A percentile compares a stretch with the other conserved stretches of the same genome.
phyloP scores from a whole-genome alignment of 768 basidiomycete species.

The Pleurotus platypus region DNA sequence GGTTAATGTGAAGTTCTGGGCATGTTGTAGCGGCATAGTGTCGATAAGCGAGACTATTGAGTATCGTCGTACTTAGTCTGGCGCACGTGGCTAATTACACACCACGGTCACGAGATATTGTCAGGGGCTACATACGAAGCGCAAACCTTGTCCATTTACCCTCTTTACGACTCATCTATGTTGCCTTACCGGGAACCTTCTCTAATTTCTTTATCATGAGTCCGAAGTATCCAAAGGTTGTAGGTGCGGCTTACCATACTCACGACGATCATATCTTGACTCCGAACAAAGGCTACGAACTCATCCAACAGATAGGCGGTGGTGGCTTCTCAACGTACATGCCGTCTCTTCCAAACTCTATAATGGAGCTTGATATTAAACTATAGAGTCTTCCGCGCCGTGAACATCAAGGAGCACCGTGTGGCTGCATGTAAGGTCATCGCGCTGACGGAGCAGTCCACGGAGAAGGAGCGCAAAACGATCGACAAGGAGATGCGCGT shows the following conservation, averaged over 20 bases:
- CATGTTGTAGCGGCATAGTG: too few species aligned
- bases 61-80: too few species aligned
- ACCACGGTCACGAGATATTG: too few species aligned
- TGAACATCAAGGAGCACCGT: conserved; percentile 58
- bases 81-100: too few species aligned
- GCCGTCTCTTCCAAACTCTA: background rate
- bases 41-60: too few species aligned
- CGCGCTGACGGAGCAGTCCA: conserved; percentile 55
- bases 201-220: too few species aligned
- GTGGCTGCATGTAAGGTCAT: conserved; percentile 90
- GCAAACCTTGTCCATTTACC: too few species aligned
- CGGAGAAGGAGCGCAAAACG: conserved; percentile 68
- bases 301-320: conserved; percentile 77
- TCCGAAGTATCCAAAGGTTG: conserved; percentile 38
- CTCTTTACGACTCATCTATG: too few species aligned
- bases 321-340: conserved; percentile 85
- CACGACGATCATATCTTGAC: background rate
- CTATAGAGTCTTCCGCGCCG: conserved; percentile 77
- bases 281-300: conserved; percentile 51
- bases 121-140: too few species aligned
- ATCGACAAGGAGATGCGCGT: conserved; percentile 92
- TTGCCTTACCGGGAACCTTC: too few species aligned
- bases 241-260: conserved; percentile 15
- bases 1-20: too few species aligned
- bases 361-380: background rate